Evolutionary conservation across 345 rosid genomes (phyloP).

Genomic region (Bruguiera gymnorhiza): DNA sequence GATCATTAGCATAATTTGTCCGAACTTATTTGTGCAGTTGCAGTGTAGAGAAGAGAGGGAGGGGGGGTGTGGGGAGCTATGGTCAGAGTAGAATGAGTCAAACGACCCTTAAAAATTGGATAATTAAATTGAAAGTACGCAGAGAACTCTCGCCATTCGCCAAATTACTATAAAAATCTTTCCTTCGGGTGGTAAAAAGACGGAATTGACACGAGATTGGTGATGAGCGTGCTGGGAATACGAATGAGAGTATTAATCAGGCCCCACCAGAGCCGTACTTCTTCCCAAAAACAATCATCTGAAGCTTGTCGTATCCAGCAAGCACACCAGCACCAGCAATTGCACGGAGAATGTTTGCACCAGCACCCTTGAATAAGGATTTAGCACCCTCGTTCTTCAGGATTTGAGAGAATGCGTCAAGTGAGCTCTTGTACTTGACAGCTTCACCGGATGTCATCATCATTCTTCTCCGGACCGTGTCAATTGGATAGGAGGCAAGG

Average conservation of each 20-base stretch:
- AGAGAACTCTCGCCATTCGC: no score
- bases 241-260: not conserved
- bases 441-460: slow-evolving; percentile 39
- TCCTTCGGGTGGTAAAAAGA: no score
- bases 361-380: slow-evolving; percentile 34
- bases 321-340: slow-evolving; percentile 36
- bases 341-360: slow-evolving; percentile 33
- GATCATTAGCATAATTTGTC: no score
- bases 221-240: not conserved
- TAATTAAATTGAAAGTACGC: no score
- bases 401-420: slow-evolving; percentile 28
- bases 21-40: no score
- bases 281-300: slow-evolving; percentile 24
- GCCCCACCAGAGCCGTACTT: slow-evolving; percentile 30
- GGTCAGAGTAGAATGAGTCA: no score
- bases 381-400: slow-evolving; percentile 29
- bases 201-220: not conserved
- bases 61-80: no score
- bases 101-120: no score
- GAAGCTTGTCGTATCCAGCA: slow-evolving; percentile 35
- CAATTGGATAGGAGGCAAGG: slow-evolving; percentile 27
- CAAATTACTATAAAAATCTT: no score
- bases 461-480: slow-evolving; percentile 30
- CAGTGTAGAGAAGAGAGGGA: no score
- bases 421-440: slow-evolving; percentile 33